Conservation (phyloP, 2,329 filamentous ascomycete genomes). For the Pseudophaeomoniella oleicola region DNA sequence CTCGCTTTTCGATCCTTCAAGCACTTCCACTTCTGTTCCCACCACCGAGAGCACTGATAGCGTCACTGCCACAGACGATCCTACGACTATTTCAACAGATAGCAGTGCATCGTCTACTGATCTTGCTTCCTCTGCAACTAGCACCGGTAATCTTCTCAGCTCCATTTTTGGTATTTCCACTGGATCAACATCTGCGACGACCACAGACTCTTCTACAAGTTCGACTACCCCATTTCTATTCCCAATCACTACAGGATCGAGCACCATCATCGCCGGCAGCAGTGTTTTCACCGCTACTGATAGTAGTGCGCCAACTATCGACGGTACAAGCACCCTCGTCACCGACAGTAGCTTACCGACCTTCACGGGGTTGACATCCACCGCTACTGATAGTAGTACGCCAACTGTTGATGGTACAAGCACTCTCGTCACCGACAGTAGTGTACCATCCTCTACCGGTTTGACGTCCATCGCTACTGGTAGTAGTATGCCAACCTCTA, state of each 20-base stretch:
- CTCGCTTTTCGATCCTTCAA: too few relatives aligned
- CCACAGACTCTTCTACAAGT: background rate
- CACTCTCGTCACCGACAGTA: background rate
- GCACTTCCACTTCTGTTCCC: too few relatives aligned
- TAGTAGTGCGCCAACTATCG: background rate
- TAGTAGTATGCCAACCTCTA: background rate
- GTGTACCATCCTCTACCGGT: background rate
- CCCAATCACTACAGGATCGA: background rate
- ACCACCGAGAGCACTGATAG: too few relatives aligned
- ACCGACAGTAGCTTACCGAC: background rate
- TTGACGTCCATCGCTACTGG: background rate
- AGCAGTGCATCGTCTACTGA: too few relatives aligned
- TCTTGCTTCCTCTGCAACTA: background rate
- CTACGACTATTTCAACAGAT: too few relatives aligned
- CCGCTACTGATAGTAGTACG: background rate
- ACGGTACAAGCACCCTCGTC: background rate
- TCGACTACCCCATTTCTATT: background rate
- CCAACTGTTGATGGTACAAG: background rate
- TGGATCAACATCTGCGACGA: background rate
- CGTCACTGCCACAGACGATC: too few relatives aligned
- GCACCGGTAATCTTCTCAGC: background rate
- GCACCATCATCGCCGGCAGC: background rate
- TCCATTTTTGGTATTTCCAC: background rate
- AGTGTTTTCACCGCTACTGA: slow-evolving; percentile 1
- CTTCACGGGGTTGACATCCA: background rate